A percentile compares a stretch with the other conserved stretches of the same genome.
Evolutionary conservation across 257 asterid species (phyloP).

Genomic region (Leptodermis oblonga): DNA sequence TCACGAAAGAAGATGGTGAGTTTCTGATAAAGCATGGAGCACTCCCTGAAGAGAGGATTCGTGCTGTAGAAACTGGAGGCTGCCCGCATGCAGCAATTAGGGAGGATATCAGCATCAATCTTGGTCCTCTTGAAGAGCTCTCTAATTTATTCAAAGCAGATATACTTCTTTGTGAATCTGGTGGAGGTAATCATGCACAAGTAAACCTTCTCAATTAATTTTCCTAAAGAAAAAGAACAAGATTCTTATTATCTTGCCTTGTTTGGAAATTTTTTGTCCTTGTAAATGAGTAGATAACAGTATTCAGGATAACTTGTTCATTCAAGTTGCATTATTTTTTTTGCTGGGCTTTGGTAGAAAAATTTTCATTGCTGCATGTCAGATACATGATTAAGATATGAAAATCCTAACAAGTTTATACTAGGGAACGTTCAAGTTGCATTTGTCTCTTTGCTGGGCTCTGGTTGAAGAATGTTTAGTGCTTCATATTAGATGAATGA

Average conservation of each 20-base stretch:
- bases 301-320: not conserved
- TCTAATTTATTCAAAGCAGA: conserved; percentile 81
- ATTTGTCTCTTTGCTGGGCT: not conserved
- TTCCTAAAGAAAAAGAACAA: not conserved
- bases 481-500: not conserved
- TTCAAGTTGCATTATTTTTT: not conserved
- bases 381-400: not conserved
- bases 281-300: not conserved
- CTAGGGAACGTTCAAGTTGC: not conserved
- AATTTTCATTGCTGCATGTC: not conserved
- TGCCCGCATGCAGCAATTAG: conserved; percentile 96
- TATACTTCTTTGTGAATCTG: conserved; percentile 92
- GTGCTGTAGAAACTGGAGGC: conserved; percentile 98
- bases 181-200: conserved; percentile 60
- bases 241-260: not conserved
- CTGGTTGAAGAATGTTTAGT: not conserved
- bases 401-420: no score
- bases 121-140: conserved; percentile 95
- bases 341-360: not conserved
- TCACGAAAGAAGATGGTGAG: conserved; percentile 97
- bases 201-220: not conserved
- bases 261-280: not conserved
- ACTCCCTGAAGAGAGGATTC: conserved; percentile 91
- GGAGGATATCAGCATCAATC: conserved; percentile 93
- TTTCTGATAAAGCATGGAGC: conserved; percentile 91